phyloP scores from a whole-genome alignment of 768 basidiomycete species.

The Grammothele lineata region DNA sequence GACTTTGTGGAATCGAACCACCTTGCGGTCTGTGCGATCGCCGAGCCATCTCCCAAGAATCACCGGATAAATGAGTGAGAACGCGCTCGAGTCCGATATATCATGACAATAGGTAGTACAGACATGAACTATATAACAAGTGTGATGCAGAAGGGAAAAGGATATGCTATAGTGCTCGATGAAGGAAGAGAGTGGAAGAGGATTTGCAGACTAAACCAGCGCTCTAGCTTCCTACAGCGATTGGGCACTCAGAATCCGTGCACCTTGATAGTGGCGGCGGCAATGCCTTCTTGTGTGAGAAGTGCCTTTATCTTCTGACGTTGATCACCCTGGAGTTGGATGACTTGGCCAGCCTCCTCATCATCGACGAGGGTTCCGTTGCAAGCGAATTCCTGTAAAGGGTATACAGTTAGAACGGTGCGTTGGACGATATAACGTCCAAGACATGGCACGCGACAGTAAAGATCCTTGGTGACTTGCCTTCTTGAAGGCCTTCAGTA shows the following conservation, averaged over 20 bases:
- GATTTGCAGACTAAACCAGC: conserved; percentile 13
- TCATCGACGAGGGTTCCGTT: conserved; percentile 96
- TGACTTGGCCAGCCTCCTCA: conserved; percentile 93
- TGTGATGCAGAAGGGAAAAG: conserved; percentile 14
- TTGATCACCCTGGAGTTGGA: conserved; percentile 99
- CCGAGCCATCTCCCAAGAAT: too few relatives aligned
- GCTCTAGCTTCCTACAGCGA: conserved; percentile 14
- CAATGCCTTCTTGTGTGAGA: conserved; percentile 78
- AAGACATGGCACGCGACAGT: not conserved
- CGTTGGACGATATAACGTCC: too few relatives aligned
- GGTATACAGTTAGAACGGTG: not conserved
- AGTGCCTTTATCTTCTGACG: conserved; percentile 86
- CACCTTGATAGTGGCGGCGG: conserved; percentile 74
- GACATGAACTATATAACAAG: conserved; percentile 20
- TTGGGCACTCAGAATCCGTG: conserved; percentile 69
- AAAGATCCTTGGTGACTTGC: conserved; percentile 36
- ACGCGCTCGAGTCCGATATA: conserved; percentile 20
- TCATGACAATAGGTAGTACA: conserved; percentile 26
- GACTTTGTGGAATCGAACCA: too few relatives aligned
- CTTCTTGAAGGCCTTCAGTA: conserved; percentile 99
- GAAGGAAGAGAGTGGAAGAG: conserved; percentile 16
- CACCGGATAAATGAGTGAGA: too few relatives aligned
- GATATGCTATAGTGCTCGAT: conserved; percentile 15
- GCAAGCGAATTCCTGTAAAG: conserved; percentile 87
- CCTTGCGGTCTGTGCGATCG: too few relatives aligned